Conservation (phyloP, 495 filamentous ascomycete species). For the Bathelium albidoporum region DNA sequence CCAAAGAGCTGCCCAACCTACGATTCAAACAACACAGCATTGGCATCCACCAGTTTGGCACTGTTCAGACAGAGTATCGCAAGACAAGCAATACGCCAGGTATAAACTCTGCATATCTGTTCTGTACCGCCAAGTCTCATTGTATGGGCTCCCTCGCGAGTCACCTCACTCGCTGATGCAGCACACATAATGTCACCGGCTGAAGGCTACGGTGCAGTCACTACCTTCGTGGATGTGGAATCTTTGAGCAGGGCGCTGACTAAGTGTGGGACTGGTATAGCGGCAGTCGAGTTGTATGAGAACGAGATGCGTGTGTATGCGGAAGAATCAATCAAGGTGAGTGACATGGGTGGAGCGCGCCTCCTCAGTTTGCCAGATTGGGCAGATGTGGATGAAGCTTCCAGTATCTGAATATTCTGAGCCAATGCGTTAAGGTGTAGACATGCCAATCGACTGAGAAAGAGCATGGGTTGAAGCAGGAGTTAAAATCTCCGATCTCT, state of each 20-base stretch:
- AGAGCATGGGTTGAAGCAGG: too few relatives aligned
- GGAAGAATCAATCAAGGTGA: slow-evolving; percentile 6
- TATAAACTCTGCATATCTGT: slow-evolving; percentile 15
- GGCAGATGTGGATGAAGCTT: background rate
- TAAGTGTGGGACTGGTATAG: slow-evolving; percentile 5
- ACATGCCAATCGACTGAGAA: too few relatives aligned
- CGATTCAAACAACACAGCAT: slow-evolving; percentile 17
- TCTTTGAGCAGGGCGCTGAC: slow-evolving; percentile 8
- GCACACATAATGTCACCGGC: slow-evolving; percentile 24
- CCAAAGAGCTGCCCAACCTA: slow-evolving; percentile 20
- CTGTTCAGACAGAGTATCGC: slow-evolving; percentile 27
- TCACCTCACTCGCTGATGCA: slow-evolving; percentile 26
- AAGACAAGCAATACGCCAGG: slow-evolving; percentile 16
- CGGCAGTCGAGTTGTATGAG: slow-evolving; percentile 17
- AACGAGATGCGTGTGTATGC: slow-evolving; percentile 18
- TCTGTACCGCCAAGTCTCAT: slow-evolving; percentile 13
- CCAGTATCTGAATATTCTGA: background rate
- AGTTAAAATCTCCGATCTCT: too few relatives aligned
- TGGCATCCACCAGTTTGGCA: too few relatives aligned
- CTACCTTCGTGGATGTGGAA: slow-evolving; percentile 20
- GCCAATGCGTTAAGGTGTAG: too few relatives aligned
- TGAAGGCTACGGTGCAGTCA: slow-evolving; percentile 23
- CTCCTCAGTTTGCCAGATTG: background rate
- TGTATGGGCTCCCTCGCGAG: slow-evolving; percentile 9
- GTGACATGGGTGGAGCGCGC: background rate